Evolutionary conservation across 2,329 filamentous ascomycete species (phyloP).

Genomic region (Xylariaceae sp.): DNA sequence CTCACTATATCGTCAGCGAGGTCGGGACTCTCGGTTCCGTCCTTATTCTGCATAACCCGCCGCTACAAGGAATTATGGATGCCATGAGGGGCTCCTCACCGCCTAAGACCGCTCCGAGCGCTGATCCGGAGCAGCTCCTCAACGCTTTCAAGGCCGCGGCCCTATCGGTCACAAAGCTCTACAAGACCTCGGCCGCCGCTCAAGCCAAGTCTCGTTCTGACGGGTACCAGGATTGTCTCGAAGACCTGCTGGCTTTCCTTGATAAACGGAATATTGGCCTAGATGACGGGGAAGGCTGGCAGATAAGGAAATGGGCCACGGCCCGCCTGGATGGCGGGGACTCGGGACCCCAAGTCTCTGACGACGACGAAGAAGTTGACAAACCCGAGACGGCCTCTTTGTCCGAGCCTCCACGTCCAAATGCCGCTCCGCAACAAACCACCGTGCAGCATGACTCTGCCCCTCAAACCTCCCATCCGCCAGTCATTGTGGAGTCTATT

Average conservation of each 20-base stretch:
- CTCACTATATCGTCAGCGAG: slow-evolving; percentile 1
- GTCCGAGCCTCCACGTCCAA: slow-evolving; percentile 52
- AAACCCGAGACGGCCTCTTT: slow-evolving; percentile 59
- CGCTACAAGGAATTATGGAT: slow-evolving; percentile 24
- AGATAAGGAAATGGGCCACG: slow-evolving; percentile 60
- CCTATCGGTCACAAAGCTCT: slow-evolving; percentile 90
- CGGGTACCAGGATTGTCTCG: slow-evolving; percentile 90
- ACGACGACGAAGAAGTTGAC: slow-evolving; percentile 67
- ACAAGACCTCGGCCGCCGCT: slow-evolving; percentile 81
- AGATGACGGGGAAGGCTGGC: slow-evolving; percentile 70
- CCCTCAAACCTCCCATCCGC: slow-evolving; percentile 27
- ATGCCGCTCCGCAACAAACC: slow-evolving; percentile 39
- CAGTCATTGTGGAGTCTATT: slow-evolving; percentile 16
- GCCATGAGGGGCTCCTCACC: slow-evolving; percentile 32
- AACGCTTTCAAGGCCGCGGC: slow-evolving; percentile 90
- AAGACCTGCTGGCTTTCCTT: slow-evolving; percentile 80
- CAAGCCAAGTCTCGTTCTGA: slow-evolving; percentile 71
- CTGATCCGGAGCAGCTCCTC: slow-evolving; percentile 62
- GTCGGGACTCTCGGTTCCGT: not conserved
- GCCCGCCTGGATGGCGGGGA: slow-evolving; percentile 65
- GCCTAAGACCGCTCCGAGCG: slow-evolving; percentile 33
- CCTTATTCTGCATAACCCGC: not conserved
- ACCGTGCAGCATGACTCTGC: slow-evolving; percentile 37
- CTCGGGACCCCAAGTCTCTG: slow-evolving; percentile 48
- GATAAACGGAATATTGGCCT: slow-evolving; percentile 77